Evolutionary conservation across 2,329 filamentous ascomycete genomes (phyloP).

Genomic region (Penicillium hesseltinei): DNA sequence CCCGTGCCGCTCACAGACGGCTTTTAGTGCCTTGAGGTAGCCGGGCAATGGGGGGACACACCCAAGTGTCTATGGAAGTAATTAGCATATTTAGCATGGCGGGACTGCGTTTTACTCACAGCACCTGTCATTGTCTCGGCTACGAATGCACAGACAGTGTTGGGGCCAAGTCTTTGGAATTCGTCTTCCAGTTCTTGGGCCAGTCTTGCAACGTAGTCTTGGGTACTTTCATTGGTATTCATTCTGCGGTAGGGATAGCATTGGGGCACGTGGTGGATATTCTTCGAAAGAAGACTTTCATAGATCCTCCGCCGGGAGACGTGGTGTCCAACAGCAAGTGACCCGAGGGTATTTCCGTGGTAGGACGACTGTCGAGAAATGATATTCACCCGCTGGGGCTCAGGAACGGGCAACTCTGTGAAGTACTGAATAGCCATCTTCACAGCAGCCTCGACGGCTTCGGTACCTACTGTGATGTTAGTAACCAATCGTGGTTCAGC

Average conservation of each 20-base stretch:
- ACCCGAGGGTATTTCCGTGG: constrained; percentile 67
- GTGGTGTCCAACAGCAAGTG: constrained; percentile 65
- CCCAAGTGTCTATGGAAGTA: constrained; percentile 42
- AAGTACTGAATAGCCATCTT: constrained; percentile 67
- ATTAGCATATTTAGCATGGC: background rate
- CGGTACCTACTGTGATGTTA: constrained; percentile 50
- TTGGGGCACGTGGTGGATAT: constrained; percentile 59
- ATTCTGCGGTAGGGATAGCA: constrained; percentile 63
- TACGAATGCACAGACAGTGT: constrained; percentile 67
- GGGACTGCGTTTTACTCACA: constrained; percentile 27
- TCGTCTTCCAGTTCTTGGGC: constrained; percentile 63
- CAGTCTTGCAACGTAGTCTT: constrained; percentile 58
- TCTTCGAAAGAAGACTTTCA: constrained; percentile 55
- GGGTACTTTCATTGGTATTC: constrained; percentile 49
- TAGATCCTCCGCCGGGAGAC: constrained; percentile 58
- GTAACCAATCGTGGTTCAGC: background rate
- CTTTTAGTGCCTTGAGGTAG: constrained; percentile 55
- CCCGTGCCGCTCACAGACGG: constrained; percentile 56
- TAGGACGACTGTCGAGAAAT: constrained; percentile 64
- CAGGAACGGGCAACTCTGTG: constrained; percentile 50
- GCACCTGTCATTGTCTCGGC: constrained; percentile 53
- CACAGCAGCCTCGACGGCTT: constrained; percentile 65
- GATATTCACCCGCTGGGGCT: constrained; percentile 56
- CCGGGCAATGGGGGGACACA: constrained; percentile 52
- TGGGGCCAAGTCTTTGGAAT: constrained; percentile 61